Evolutionary conservation across 1,284 basidiomycete species (phyloP), one percentile per base, ranked within the genome.

Genomic region (Tilletia horrida): DNA sequence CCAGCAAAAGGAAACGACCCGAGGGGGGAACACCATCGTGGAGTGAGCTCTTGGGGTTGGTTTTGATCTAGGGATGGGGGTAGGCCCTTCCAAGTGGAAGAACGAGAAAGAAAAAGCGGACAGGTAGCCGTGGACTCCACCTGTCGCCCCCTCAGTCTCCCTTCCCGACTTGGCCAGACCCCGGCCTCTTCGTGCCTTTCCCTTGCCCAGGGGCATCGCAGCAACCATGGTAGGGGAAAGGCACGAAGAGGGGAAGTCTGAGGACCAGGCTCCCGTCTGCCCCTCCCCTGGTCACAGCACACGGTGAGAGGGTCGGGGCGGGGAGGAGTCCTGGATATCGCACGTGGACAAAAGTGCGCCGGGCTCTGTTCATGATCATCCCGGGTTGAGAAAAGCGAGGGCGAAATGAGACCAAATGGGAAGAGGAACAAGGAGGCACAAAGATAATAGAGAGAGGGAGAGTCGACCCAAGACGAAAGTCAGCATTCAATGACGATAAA

Each of bases 281-380:
- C 6, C 23, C 57, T 7, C 3, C 31, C 42, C 57, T 4, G 45
- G 79, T 89, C 70, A 88, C 90, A 94, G 92, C 25, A 89, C 88
- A 31, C 91, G n/a, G 92, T 25, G 91, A 91, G 76, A 89, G 88
- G 61, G 86, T 87, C 40, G 91, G 90, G 81, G 90, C 91, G 63
- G 93, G 85, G 70, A 90, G 85, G 31, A 91, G 88, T 71, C 87
- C 88, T 23, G 71, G 11, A 67, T 52, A 66, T 50, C 43, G 62
- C 70, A 18, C 69, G 67, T 59, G 45, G n/a, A 35, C 29, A 44
- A 61, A 62, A 11, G n/a, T 31, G 47, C 42, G 64, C 40, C 25
- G 45, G 44, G 23, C 45, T 14, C 27, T 35, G 35, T 62, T 68
- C 68, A 23, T 47, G 35, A n/a, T 47, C 35, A 50, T 42, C 21